A percentile compares a stretch with the other conserved stretches of the same genome.
Evolutionary conservation across 306 rosid genomes (phyloP).

Genomic region (Echinosophora koreensis): DNA sequence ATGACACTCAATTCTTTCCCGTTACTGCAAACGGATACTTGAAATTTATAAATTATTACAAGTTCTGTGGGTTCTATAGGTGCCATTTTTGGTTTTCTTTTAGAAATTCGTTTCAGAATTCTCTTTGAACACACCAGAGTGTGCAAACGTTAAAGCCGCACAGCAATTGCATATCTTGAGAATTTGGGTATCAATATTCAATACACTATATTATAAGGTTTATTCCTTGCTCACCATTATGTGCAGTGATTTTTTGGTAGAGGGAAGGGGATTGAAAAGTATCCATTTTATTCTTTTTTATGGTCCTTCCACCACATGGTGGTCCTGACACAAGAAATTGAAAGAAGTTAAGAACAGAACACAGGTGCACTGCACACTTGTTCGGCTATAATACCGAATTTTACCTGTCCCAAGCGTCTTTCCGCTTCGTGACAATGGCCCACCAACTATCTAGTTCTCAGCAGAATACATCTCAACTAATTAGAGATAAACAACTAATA

Average conservation of each 20-base stretch:
- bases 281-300: not conserved
- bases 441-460: not conserved
- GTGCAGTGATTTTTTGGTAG: not conserved
- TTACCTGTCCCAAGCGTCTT: not conserved
- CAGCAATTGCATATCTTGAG: not conserved
- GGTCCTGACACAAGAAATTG: not conserved
- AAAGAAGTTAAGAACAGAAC: not conserved
- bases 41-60: too few species aligned
- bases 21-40: too few species aligned
- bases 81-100: too few species aligned
- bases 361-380: not conserved
- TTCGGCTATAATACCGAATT: not conserved
- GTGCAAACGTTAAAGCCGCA: too few species aligned
- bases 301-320: not conserved
- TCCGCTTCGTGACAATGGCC: not conserved
- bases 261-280: not conserved
- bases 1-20: too few species aligned
- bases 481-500: slow-evolving; percentile 17
- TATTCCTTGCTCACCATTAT: not conserved
- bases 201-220: not conserved
- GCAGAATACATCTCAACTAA: slow-evolving; percentile 22
- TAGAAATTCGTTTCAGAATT: too few species aligned
- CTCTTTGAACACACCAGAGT: too few species aligned
- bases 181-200: not conserved
- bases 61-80: too few species aligned